Base-by-base conservation (phyloP, 345 rosid species). In the Camelina sativa region DNA sequence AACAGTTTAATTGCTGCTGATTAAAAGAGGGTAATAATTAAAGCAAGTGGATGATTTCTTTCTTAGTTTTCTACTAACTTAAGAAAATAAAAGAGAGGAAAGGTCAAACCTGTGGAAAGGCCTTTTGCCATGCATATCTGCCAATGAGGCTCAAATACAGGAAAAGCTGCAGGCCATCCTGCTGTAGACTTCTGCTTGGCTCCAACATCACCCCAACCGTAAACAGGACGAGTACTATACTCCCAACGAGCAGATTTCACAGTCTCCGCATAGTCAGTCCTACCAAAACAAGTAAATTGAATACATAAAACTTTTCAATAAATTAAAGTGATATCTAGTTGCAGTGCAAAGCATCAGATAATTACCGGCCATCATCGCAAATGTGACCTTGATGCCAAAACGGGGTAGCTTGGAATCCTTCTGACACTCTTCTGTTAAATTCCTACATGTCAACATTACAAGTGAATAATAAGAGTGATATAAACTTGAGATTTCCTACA, bases 141-240 rank as follows among this genome's bases (percentile, higher is more conserved):
- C 98, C 98, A 94, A 65, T 94, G 98, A 67, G 98, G 98, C 86
- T 94, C 98, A 69, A 94, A 94, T 57, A 94, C 87, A 67, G 97
- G 97, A 80, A 94, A 87, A 72, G 88, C 97, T 19, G 98, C 98
- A 72, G 85, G 89, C 98, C 98, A 94, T 60, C 98, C 97, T 9
- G 98, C 98, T 11, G 98, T 87, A 13, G 98, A 86, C 85, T 88
- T 90, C 83, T 91, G 97, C 59, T 81, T 79, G 43, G 84, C 78
- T 62, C 87, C 89, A 71, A 84, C 95, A 88, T 88, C 68, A 69
- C 98, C 97, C 98, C 98, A 94, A 67, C 98, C 97, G 63, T 84
- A 91, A 72, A 90, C 72, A 74, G 95, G 97, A 28, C 87, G 95
- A 56, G 97, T 94, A 75, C 88, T 89, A 76, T 94, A 94, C 84